Evolutionary conservation across 345 rosid genomes (phyloP).

Genomic region (Melaleuca quinquenervia): DNA sequence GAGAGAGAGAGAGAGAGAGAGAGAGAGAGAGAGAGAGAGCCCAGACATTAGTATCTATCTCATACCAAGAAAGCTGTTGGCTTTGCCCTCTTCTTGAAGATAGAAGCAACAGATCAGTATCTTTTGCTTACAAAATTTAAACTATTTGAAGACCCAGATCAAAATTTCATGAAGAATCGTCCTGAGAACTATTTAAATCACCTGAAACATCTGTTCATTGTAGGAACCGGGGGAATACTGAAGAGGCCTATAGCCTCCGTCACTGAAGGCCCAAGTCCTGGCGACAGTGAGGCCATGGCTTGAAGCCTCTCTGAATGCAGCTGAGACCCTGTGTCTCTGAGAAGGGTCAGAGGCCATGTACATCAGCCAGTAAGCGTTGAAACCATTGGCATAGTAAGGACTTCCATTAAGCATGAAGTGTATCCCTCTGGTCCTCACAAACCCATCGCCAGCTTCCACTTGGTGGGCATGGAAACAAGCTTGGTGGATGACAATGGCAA

Average conservation of each 20-base stretch:
- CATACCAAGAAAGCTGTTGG: background rate
- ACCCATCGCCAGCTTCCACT: slow-evolving; percentile 45
- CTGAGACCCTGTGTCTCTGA: slow-evolving; percentile 44
- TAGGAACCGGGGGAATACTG: slow-evolving; percentile 71
- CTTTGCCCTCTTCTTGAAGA: background rate
- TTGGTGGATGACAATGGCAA: slow-evolving; percentile 21
- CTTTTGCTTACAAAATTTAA: background rate
- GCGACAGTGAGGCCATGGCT: slow-evolving; percentile 61
- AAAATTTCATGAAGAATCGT: background rate
- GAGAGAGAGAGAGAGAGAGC: background rate
- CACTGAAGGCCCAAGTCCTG: slow-evolving; percentile 93
- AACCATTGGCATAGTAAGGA: slow-evolving; percentile 79
- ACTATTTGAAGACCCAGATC: background rate
- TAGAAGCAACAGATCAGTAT: background rate
- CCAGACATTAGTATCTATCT: background rate
- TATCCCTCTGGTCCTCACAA: slow-evolving; percentile 50
- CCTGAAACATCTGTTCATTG: slow-evolving; percentile 71
- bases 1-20: background rate
- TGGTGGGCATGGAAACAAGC: slow-evolving; percentile 7
- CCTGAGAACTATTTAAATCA: slow-evolving; percentile 1
- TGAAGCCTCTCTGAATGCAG: slow-evolving; percentile 58
- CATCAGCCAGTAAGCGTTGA: slow-evolving; percentile 95
- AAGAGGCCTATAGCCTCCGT: slow-evolving; percentile 70
- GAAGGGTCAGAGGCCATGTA: slow-evolving; percentile 65
- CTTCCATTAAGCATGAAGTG: slow-evolving; percentile 55